phyloP scores from a whole-genome alignment of 169 alveolate genomes.

The Theileria sp. region DNA sequence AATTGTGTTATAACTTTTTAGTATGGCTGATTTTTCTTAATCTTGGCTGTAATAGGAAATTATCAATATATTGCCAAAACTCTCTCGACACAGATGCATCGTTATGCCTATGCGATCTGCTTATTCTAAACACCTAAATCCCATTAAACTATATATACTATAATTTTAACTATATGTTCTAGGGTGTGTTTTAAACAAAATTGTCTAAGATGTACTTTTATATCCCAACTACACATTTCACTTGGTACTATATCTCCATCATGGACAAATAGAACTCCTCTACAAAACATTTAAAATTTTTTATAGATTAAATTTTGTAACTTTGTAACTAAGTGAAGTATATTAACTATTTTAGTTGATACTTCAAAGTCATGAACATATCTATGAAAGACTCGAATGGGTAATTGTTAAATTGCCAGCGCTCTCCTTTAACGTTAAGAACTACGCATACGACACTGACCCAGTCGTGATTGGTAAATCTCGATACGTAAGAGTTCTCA shows the following conservation, averaged over 20 bases:
- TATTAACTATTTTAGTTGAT: background rate
- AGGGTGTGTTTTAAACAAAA: background rate
- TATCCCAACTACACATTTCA: conserved; percentile 62
- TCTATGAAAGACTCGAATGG: conserved; percentile 72
- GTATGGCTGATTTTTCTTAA: conserved; percentile 40
- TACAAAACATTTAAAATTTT: background rate
- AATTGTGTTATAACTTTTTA: conserved; percentile 19
- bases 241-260: conserved; percentile 63
- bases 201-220: conserved; percentile 32
- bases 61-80: conserved; percentile 65
- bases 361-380: conserved; percentile 70
- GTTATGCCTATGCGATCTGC: conserved; percentile 60
- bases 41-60: conserved; percentile 59
- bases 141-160: background rate
- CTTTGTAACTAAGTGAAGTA: background rate
- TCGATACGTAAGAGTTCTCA: conserved; percentile 68
- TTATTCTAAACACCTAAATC: conserved; percentile 53
- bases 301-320: background rate
- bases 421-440: conserved; percentile 68
- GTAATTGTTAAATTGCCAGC: conserved; percentile 68
- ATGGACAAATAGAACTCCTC: conserved; percentile 55
- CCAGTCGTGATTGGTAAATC: conserved; percentile 73
- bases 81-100: conserved; percentile 66
- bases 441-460: conserved; percentile 74
- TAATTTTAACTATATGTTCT: background rate